Base-by-base conservation (phyloP, 2,329 filamentous ascomycete genomes). In the Botryosphaeria dothidea region DNA sequence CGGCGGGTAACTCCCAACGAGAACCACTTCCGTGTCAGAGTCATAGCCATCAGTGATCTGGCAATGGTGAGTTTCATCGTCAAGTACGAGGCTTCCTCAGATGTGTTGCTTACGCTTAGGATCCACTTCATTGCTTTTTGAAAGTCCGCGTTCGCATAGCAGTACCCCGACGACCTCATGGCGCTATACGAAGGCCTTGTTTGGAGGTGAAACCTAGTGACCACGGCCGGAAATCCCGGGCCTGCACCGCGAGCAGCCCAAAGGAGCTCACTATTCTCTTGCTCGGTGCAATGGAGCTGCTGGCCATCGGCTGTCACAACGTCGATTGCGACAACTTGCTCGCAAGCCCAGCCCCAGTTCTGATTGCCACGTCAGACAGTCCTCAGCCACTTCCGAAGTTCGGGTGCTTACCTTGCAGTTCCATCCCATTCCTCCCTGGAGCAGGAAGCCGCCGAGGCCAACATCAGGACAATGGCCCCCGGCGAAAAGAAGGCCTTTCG, bases 351-450 rank as follows among this genome's bases (percentile, higher is more conserved):
- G 0, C 84, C 84, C 84, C 83, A 86, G 67, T 82, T 83, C 82
- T 83, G 60, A 11, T 41, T 19, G 13, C 9, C 27, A 41, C 62
- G 9, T 65, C 36, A 65, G 41, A 31, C 31, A 17, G 23, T 13
- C 13, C 41, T 5, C 13, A 8, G 4, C 15, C 13, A 15, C 11
- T n/a, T 21, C 15, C 3, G n/a, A 56, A 31, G n/a, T 27, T 65
- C 2, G 25, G 11, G 31, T 3, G 70, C 77, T 64, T 66, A 83
- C 81, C 71, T 80, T 82, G 68, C 81, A 85, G 68, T 85, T 85
- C 84, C 84, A 87, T 0, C 84, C 84, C 82, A 86, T 85, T 1
- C 84, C 84, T 0, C 84, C 85, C 68, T 86, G 84, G 15, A 87
- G 71, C 23, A 86, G 70, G 67, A 86, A 86, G 0, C 84, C 84